Base-by-base conservation (phyloP, 2,329 filamentous ascomycete species). In the Didymella keratinophila region DNA sequence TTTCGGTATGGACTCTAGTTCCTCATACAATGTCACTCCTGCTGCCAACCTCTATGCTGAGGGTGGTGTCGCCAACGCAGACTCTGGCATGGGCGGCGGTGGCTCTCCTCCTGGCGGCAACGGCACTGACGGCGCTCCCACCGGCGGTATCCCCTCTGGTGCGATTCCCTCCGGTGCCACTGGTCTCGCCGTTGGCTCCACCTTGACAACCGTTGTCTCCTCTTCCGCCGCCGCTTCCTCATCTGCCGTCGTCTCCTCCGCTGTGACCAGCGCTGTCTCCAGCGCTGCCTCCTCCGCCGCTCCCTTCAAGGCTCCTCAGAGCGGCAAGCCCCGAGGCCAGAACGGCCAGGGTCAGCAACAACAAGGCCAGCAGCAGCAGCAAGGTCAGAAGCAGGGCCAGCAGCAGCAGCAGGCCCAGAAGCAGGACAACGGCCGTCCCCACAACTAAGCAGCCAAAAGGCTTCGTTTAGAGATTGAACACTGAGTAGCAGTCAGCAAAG, bases 41-140 rank as follows among this genome's bases (percentile, higher is more conserved):
- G 72, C 72, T 41, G 71, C 63, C 1, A 66, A 64, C 46, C 62
- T 61, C 44, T 71, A 67, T 16, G 64, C 61, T 16, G 62, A 73
- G n/a, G 72, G 72, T 27, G 72, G 71, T 36, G 67, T 73, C 28
- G 61, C 47, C 21, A 74, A 73, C 54, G 58, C 54, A 23, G 67
- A 74, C 55, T 44, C 61, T 11, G 58, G 58, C 18, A 54, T 48
- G 10, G 68, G 66, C 23, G 59, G 56, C 20, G 60, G 61, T 42
- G 63, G 65, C 30, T 61, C 63, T 37, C 58, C 64, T 48, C 62
- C 59, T 16, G 55, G 52, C 25, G 25, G 56, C 21, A 52, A 58
- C 28, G 58, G 58, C 16, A 53, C 64, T 28, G 54, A 16, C 6
- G 50, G 45, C 23, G 45, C 57, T 20, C 49, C 55, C 2, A 50